These are phyloP conservation scores for Nemania sp. DNA, from an alignment of 2,329 filamentous ascomycete genomes.

Conservation along the genomic window DNA sequence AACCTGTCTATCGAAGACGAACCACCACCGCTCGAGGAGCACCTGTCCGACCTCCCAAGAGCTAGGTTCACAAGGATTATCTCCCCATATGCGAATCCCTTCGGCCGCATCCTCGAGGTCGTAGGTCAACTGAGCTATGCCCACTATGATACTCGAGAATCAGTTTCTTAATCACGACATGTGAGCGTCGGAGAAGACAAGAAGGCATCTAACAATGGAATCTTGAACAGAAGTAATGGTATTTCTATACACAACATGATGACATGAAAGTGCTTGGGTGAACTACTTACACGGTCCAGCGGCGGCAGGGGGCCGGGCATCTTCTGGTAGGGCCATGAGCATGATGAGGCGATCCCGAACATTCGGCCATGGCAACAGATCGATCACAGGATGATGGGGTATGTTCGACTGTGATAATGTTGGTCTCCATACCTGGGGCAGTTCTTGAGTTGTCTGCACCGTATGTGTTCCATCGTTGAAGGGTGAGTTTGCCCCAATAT, in stretches of 20 bases:
- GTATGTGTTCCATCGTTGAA: slow-evolving; percentile 43
- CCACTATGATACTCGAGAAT: slow-evolving; percentile 39
- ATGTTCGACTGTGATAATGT: slow-evolving; percentile 52
- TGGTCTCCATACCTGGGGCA: slow-evolving; percentile 54
- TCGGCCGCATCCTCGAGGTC: slow-evolving; percentile 60
- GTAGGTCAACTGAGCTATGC: slow-evolving; percentile 55
- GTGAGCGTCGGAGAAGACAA: too few relatives aligned
- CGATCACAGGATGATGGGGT: slow-evolving; percentile 60
- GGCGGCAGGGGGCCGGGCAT: slow-evolving; percentile 51
- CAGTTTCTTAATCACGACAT: too few relatives aligned
- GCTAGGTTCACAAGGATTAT: slow-evolving; percentile 45
- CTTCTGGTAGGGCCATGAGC: slow-evolving; percentile 53
- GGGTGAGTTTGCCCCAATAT: slow-evolving; percentile 49
- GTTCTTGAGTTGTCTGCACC: slow-evolving; percentile 40
- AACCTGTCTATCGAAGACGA: slow-evolving; percentile 57
- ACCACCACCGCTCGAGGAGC: slow-evolving; percentile 65
- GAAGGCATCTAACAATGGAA: too few relatives aligned
- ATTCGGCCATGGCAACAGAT: slow-evolving; percentile 61
- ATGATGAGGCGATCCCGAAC: slow-evolving; percentile 57
- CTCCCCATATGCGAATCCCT: slow-evolving; percentile 53
- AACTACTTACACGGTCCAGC: slow-evolving; percentile 37
- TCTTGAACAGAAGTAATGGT: too few relatives aligned
- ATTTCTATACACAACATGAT: not conserved
- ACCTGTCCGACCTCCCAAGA: slow-evolving; percentile 62
- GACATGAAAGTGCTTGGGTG: not conserved